Evolutionary conservation across 192 early-diverging fungal species (phyloP).

Genomic region (Glomus cerebriforme): DNA sequence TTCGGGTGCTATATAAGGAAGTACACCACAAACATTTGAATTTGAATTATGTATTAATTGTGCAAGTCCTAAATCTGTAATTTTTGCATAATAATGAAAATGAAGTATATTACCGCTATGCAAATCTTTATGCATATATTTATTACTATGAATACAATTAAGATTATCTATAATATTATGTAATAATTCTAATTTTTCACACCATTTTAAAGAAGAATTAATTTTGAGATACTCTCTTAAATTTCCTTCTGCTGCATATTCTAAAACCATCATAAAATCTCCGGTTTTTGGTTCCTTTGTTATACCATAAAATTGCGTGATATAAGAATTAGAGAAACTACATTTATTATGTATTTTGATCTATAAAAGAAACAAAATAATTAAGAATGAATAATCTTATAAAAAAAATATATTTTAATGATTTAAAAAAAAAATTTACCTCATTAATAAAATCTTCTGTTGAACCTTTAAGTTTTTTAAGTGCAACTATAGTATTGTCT

Average conservation of each 20-base stretch:
- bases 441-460: too few species aligned
- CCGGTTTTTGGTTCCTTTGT: neutral
- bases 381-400: too few species aligned
- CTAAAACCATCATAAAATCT: slow-evolving; percentile 9
- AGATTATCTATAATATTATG: neutral
- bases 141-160: slow-evolving; percentile 32
- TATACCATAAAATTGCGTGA: neutral
- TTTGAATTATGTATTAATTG: neutral
- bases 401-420: too few species aligned
- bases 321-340: neutral
- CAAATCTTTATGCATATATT: slow-evolving; percentile 40
- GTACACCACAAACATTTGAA: slow-evolving; percentile 33
- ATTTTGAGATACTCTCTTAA: neutral
- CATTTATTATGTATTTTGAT: neutral
- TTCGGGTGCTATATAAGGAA: slow-evolving; percentile 47
- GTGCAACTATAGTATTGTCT: too few species aligned
- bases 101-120: slow-evolving; percentile 21
- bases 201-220: neutral
- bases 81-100: slow-evolving; percentile 26
- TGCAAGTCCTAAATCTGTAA: slow-evolving; percentile 34
- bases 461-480: too few species aligned
- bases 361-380: too few species aligned
- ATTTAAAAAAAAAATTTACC: too few species aligned
- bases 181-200: neutral
- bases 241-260: neutral